A percentile compares a stretch with the other conserved stretches of the same genome.
phyloP scores from a whole-genome alignment of 2,329 filamentous ascomycete genomes.

The Alternaria rosae region DNA sequence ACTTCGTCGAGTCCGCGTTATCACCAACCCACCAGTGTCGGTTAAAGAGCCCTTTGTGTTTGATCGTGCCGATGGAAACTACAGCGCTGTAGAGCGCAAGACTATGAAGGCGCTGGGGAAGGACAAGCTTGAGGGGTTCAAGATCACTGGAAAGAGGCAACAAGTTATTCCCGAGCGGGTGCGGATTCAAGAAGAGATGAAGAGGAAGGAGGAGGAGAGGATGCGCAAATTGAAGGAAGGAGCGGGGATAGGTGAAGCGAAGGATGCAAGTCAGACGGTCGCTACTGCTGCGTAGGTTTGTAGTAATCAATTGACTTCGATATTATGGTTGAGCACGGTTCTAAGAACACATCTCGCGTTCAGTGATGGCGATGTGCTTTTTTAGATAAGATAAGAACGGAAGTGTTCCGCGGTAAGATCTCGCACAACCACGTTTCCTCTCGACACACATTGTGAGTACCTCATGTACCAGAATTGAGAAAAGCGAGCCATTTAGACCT shows the following conservation, averaged over 20 bases:
- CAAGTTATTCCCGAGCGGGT: slow-evolving; percentile 59
- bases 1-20: slow-evolving; percentile 58
- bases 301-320: not conserved
- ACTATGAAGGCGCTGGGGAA: slow-evolving; percentile 60
- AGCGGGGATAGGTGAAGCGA: slow-evolving; percentile 13
- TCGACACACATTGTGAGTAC: not conserved
- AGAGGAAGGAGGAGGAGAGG: slow-evolving; percentile 57
- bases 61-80: slow-evolving; percentile 58
- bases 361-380: not conserved
- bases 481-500: not conserved
- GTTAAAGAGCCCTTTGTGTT: slow-evolving; percentile 62
- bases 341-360: not conserved
- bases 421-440: not conserved
- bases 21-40: slow-evolving; percentile 64
- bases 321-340: not conserved
- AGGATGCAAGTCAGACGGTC: not conserved
- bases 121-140: slow-evolving; percentile 61
- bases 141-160: slow-evolving; percentile 60
- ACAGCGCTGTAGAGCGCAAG: slow-evolving; percentile 64
- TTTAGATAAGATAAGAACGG: not conserved
- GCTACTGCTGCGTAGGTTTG: slow-evolving; percentile 4
- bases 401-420: not conserved
- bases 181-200: slow-evolving; percentile 60
- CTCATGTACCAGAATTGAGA: not conserved
- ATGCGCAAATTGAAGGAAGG: slow-evolving; percentile 45